Base-by-base conservation (phyloP, 345 rosid genomes). In the Eucalyptus cloeziana region DNA sequence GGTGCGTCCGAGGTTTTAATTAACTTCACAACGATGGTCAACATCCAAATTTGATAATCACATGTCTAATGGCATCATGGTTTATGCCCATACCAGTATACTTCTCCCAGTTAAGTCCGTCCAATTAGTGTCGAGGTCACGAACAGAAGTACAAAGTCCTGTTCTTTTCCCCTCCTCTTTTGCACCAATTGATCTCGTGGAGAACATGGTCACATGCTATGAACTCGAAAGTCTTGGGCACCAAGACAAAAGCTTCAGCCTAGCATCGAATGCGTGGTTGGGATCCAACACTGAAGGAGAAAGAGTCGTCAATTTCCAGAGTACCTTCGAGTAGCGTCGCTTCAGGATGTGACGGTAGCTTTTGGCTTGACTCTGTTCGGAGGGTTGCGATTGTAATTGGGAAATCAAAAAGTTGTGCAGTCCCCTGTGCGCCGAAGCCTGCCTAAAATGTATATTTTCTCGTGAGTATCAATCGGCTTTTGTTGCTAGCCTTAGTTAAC, bases 1-100 rank as follows among this genome's bases (percentile, higher is more conserved):
- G 1, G 9, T n/a, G 40, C 10, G 1, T 64, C 40, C 5, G 0
- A 14, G 11, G 21, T 64, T 15, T n/a, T 15, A n/a, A 71, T 21
- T 37, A 37, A 37, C 45, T 0, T 6, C 4, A 24, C 3, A 4
- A 37, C 4, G 1, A 3, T 9, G 81, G 4, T 71, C 13, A 33
- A 15, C 44, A 17, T 4, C 44, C 45, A 10, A 69, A 69, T 31
- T 69, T 31, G 37, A 31, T 17, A 9, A 31, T 69, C 25, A 10
- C 19, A 31, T 31, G 40, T 15, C 40, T 6, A 69, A 33, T 5
- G 2, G 43, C 4, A 13, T 17, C 7, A 4, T 17, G 4, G 8
- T 43, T 71, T 19, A 10, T 37, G 45, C 6, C 45, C 45, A 37
- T 21, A 19, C 25, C 4, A 11, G 3, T 37, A 71, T 69, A 33